Conservation (phyloP, 1,139 yeast genomes). For the Meyerozyma smithsonii region DNA sequence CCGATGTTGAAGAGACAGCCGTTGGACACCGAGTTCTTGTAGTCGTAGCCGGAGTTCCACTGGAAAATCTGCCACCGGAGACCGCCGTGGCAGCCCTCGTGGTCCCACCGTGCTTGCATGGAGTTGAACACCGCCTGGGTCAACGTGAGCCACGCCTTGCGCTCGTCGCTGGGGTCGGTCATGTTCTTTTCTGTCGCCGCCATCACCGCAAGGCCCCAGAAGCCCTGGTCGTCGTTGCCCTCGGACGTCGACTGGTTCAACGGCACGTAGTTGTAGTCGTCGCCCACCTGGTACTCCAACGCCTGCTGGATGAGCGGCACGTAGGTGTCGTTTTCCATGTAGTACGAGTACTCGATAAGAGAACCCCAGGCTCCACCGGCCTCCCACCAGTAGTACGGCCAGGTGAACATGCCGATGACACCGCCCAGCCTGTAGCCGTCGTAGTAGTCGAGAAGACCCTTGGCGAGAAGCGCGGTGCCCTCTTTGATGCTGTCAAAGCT, state of each 20-base stretch:
- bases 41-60: slow-evolving; percentile 72
- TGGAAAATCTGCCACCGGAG: slow-evolving; percentile 82
- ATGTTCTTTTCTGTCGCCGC: slow-evolving; percentile 80
- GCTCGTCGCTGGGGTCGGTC: slow-evolving; percentile 47
- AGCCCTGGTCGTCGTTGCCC: slow-evolving; percentile 91
- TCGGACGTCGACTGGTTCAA: slow-evolving; percentile 70
- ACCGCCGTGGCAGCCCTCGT: slow-evolving; percentile 63
- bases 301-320: slow-evolving; percentile 53
- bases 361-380: slow-evolving; percentile 89
- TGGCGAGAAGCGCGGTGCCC: slow-evolving; percentile 54
- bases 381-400: slow-evolving; percentile 92
- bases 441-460: slow-evolving; percentile 71
- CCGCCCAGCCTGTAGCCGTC: slow-evolving; percentile 64
- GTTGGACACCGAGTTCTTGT: slow-evolving; percentile 75
- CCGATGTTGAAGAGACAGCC: slow-evolving; percentile 75
- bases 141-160: slow-evolving; percentile 52
- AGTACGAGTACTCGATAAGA: slow-evolving; percentile 60
- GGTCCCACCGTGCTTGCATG: slow-evolving; percentile 75
- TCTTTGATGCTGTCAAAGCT: slow-evolving; percentile 32
- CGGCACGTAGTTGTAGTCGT: slow-evolving; percentile 67
- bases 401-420: slow-evolving; percentile 67
- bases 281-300: slow-evolving; percentile 62
- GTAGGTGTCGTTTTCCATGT: slow-evolving; percentile 60
- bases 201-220: slow-evolving; percentile 85
- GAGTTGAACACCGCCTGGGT: slow-evolving; percentile 76